Base-by-base conservation (phyloP, 805 yeast genomes). In the Suhomyces kilbournensis region DNA sequence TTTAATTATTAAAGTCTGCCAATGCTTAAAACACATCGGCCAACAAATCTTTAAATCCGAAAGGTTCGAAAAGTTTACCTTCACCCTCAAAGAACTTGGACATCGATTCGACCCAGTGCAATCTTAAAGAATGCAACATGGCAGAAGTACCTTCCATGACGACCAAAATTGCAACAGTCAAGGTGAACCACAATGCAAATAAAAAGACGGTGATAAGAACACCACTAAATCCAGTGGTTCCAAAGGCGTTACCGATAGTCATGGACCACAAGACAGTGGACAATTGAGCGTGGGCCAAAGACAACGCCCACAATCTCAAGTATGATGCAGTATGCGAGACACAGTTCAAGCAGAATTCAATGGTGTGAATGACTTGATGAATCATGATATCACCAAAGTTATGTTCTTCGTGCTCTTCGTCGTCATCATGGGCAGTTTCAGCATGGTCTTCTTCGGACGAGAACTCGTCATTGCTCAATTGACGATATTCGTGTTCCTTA, bases 131-230 rank as follows among this genome's bases (percentile, higher is more conserved):
- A 66, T 86, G 92, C 62, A 86, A 74, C 92, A 86, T 86, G 19
- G 91, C 91, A n/a, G 90, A 84, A 0, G 91, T 86, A 52, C 92
- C 92, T 70, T 86, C 92, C 92, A 86, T 86, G 47, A 84, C 74
- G 46, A 86, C 91, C 64, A 86, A 72, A 42, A 86, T 83, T 59
- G 83, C 78, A 38, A 84, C 85, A 0, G 91, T 85, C 59, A 86
- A 73, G 6, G 80, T 78, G 66, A 86, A 86, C 92, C 92, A 86
- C 82, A 86, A 79, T 28, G 83, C 88, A 70, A 86, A 86, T 50
- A 86, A 68, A 25, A 81, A 65, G 17, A 85, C 83, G 1, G 84
- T 79, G 79, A 79, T 78, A 39, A 81, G 52, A 6, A 83, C 80
- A 7, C 90, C 90, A 17, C 67, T 57, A 25, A 73, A 56, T 0